These are phyloP conservation scores for Jatropha curcas DNA, from an alignment of 345 rosid species.

Conservation along the genomic window DNA sequence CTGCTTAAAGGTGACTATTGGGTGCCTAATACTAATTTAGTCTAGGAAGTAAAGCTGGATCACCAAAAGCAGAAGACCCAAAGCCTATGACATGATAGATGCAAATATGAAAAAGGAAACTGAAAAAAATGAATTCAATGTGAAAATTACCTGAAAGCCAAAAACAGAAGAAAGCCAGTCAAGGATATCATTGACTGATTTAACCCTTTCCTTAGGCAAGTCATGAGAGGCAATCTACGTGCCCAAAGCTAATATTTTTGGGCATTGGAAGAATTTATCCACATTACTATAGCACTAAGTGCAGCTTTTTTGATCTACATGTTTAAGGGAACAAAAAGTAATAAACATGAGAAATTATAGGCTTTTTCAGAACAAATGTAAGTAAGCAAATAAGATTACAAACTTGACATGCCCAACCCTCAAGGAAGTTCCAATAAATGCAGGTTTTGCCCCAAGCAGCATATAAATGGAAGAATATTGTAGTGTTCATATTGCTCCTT, in stretches of 20 bases:
- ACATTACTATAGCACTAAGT: conserved; percentile 58
- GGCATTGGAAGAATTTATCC: conserved; percentile 65
- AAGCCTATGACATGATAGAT: conserved; percentile 1
- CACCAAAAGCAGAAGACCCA: conserved; percentile 1
- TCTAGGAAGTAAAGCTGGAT: neutral
- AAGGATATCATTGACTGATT: conserved; percentile 58
- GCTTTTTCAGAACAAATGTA: conserved; percentile 2
- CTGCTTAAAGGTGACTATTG: conserved; percentile 1
- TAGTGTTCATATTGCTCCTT: conserved; percentile 57
- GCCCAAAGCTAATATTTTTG: conserved; percentile 19
- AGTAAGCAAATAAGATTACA: conserved; percentile 16
- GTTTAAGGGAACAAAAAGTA: conserved; percentile 1
- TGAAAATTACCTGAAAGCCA: conserved; percentile 89
- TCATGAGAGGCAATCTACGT: conserved; percentile 29
- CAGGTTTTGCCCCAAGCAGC: conserved; percentile 66
- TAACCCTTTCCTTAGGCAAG: conserved; percentile 41
- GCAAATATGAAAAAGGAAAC: conserved; percentile 14
- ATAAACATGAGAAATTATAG: conserved; percentile 15
- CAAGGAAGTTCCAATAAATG: conserved; percentile 79
- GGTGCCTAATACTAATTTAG: neutral
- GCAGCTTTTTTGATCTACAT: conserved; percentile 85
- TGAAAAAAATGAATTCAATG: conserved; percentile 14
- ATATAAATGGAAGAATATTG: conserved; percentile 84
- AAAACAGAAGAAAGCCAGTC: conserved; percentile 91
- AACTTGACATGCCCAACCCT: conserved; percentile 56